phyloP scores from a whole-genome alignment of 495 filamentous ascomycete genomes.

The Cercophora newfieldiana region DNA sequence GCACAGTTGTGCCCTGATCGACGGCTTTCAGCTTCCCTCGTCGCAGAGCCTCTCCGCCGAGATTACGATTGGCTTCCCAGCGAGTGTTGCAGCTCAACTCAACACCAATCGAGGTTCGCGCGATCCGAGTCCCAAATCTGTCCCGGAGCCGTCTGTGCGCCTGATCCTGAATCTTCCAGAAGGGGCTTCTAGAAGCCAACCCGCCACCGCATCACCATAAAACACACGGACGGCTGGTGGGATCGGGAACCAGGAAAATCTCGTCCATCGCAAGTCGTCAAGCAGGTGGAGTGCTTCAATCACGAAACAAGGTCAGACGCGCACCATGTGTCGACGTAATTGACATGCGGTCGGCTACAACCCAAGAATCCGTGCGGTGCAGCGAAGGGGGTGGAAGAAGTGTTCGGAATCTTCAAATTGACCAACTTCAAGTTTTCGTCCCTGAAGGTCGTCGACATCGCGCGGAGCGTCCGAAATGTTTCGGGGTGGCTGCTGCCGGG shows the following conservation, averaged over 20 bases:
- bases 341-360: slow-evolving; percentile 13
- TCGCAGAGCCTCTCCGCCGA: slow-evolving; percentile 20
- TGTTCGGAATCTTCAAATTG: background rate
- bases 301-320: slow-evolving; percentile 15
- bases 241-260: background rate
- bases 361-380: slow-evolving; percentile 23
- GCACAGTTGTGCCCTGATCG: slow-evolving; percentile 5
- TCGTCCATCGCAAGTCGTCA: background rate
- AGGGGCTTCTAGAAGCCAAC: slow-evolving; percentile 10
- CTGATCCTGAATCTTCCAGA: slow-evolving; percentile 1
- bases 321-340: background rate
- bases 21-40: slow-evolving; percentile 14
- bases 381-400: background rate
- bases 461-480: slow-evolving; percentile 2
- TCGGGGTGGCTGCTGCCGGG: slow-evolving; percentile 8
- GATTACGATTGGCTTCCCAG: slow-evolving; percentile 7
- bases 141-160: slow-evolving; percentile 5
- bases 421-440: background rate
- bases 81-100: background rate
- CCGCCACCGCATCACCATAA: background rate
- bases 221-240: background rate
- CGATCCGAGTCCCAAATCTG: slow-evolving; percentile 2
- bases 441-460: background rate
- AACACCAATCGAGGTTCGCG: background rate
- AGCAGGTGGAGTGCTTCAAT: slow-evolving; percentile 2